Evolutionary conservation across 192 early-diverging fungal species (phyloP), one percentile per base, ranked within the genome.

Genomic region (Umbelopsis isabellina): DNA sequence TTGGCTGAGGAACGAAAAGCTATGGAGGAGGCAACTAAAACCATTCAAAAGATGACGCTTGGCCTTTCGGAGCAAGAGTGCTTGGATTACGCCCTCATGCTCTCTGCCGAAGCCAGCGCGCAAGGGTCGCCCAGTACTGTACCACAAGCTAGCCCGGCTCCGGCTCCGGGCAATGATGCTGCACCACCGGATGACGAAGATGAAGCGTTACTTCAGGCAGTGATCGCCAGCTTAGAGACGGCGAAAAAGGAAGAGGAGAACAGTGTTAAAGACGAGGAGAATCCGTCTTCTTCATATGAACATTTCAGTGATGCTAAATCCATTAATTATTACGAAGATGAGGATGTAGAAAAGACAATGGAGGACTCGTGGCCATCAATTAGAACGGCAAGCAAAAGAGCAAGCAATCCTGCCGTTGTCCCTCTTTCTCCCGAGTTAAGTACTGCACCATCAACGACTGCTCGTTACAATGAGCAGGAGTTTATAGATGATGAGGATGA

Each of bases 41-140:
- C 52, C 11, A 46, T 68, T n/a, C 30, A 80, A 20, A 71, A 79
- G 33, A 27, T 65, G 21, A 78, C 78, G 4, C 49, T 79, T 53
- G 75, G 78, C 49, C 70, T 89, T 74, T 79, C 85, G 1, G 86
- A 89, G 13, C 77, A 83, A 51, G 88, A 89, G 50, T 75, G 85
- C 11, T 53, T 88, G 46, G 81, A 80, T 16, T 85, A 85, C 75
- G 88, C 87, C 30, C 76, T 85, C 68, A 82, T 88, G 82, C 66
- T 89, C 47, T 83, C 80, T 46, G 27, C 51, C 45, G 71, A 80
- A 30, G 58, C 46, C 47, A 49, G 25, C 23, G n/a, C 22, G 8
- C 22, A n/a, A 35, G 25, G 10, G 1, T 23, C 65, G 5, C 37
- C 51, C 6, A 41, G 1, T 41, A 41, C 37, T 44, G 13, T 10